These are phyloP conservation scores for Sugiyamaella novakii DNA, from an alignment of 1,139 yeast genomes.

Conservation along the genomic window DNA sequence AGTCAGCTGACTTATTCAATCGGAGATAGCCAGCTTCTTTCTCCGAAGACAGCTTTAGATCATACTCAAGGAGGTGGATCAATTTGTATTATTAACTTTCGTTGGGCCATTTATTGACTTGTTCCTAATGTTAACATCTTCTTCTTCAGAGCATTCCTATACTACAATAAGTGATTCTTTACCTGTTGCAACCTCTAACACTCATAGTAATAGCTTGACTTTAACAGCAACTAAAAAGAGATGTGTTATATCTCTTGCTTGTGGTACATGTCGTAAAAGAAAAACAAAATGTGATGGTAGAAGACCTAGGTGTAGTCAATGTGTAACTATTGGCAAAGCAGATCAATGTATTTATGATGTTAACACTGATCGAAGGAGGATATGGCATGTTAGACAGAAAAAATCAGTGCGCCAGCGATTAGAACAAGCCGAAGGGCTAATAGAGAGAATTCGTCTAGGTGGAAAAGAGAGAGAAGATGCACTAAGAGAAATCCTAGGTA, in stretches of 20 bases:
- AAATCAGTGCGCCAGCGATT: constrained; percentile 21
- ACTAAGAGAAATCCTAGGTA: constrained; percentile 21
- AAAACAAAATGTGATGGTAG: constrained; percentile 41
- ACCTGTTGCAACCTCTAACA: too few relatives aligned
- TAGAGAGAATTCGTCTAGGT: constrained; percentile 22
- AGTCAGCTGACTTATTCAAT: too few relatives aligned
- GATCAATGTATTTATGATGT: constrained; percentile 38
- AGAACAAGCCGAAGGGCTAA: constrained; percentile 20
- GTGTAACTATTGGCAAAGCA: constrained; percentile 30
- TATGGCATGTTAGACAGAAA: constrained; percentile 24
- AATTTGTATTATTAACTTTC: too few relatives aligned
- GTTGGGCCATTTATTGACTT: too few relatives aligned
- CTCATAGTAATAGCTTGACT: too few relatives aligned
- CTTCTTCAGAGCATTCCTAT: too few relatives aligned
- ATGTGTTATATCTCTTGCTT: constrained; percentile 35
- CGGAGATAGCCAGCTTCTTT: too few relatives aligned
- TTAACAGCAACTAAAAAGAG: constrained; percentile 13
- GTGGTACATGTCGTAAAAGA: constrained; percentile 40
- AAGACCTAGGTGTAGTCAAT: constrained; percentile 38
- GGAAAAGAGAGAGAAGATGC: constrained; percentile 24
- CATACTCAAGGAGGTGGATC: too few relatives aligned
- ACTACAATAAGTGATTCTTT: too few relatives aligned
- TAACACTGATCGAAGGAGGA: constrained; percentile 26
- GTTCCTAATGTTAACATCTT: too few relatives aligned
- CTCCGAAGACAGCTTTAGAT: too few relatives aligned